Conservation (phyloP, 148 eudicot genomes). For the Talinum fruticosum region DNA sequence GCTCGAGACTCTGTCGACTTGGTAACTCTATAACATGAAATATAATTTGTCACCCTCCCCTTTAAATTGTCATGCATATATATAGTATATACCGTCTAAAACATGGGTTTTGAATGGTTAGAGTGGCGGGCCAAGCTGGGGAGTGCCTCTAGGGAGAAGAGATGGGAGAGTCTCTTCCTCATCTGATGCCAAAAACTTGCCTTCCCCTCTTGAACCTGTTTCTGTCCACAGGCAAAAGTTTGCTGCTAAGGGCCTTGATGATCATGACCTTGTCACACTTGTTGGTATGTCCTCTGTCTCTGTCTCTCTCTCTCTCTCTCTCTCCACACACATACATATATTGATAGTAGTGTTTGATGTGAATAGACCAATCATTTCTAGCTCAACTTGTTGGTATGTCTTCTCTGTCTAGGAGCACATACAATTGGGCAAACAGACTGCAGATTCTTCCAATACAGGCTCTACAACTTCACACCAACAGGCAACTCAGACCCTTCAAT, state of each 20-base stretch:
- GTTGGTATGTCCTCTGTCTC: conserved; percentile 46
- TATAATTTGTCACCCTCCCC: not conserved
- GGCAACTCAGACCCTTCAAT: conserved; percentile 72
- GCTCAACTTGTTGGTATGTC: conserved; percentile 61
- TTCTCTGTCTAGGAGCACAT: conserved; percentile 60
- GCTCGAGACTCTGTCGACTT: conserved; percentile 71
- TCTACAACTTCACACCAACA: conserved; percentile 76
- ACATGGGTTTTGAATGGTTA: conserved; percentile 14
- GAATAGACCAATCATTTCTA: too few relatives aligned
- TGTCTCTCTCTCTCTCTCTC: not conserved
- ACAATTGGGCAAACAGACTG: conserved; percentile 74
- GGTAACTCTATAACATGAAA: conserved; percentile 28
- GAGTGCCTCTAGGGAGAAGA: conserved; percentile 74
- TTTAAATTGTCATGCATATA: not conserved
- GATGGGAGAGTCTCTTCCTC: conserved; percentile 61
- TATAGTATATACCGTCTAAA: not conserved
- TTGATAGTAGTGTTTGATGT: not conserved
- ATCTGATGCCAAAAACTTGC: conserved; percentile 47
- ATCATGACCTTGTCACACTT: conserved; percentile 72
- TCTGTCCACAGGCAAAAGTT: conserved; percentile 66
- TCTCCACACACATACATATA: too few relatives aligned
- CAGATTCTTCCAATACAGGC: conserved; percentile 57
- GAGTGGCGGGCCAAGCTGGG: conserved; percentile 79
- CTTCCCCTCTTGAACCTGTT: conserved; percentile 60
- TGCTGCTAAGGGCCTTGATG: conserved; percentile 69